phyloP scores from a whole-genome alignment of 257 asterid genomes.

The Ophiorrhiza pumila region DNA sequence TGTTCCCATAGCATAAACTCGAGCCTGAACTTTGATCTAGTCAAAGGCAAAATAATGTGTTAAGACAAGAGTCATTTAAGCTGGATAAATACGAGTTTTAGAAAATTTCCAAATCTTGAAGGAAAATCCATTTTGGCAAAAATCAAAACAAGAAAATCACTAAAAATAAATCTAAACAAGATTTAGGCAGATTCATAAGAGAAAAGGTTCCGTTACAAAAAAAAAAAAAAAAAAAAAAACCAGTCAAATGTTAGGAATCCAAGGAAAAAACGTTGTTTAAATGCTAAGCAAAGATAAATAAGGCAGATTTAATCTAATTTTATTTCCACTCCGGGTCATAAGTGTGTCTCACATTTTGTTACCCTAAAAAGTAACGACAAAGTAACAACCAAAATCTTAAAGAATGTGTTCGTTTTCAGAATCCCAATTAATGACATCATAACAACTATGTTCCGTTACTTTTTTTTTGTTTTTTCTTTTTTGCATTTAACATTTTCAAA shows the following conservation, averaged over 20 bases:
- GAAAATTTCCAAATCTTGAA: too few relatives aligned
- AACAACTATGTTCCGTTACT: constrained; percentile 17
- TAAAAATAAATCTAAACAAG: not conserved
- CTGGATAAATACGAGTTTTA: too few relatives aligned
- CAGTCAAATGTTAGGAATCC: constrained; percentile 16
- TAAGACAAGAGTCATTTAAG: too few relatives aligned
- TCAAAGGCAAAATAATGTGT: not conserved
- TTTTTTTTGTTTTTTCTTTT: not conserved
- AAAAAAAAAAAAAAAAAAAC: not conserved
- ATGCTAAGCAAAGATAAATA: constrained; percentile 28
- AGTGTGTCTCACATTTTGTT: constrained; percentile 25
- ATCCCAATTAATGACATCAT: constrained; percentile 25
- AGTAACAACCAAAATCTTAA: constrained; percentile 10
- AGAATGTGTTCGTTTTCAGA: constrained; percentile 13
- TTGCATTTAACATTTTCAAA: constrained; percentile 1
- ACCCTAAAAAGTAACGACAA: constrained; percentile 36
- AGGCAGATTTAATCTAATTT: constrained; percentile 14
- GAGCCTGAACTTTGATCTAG: too few relatives aligned
- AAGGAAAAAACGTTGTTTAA: constrained; percentile 18
- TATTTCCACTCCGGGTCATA: constrained; percentile 18
- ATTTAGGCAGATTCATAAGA: constrained; percentile 9
- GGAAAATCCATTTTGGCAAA: not conserved
- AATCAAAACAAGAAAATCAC: not conserved
- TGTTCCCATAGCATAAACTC: too few relatives aligned
- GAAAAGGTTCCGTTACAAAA: not conserved